A percentile compares a stretch with the other conserved stretches of the same genome.
Conservation (phyloP, 2,329 filamentous ascomycete genomes). For the Colletotrichum scovillei region DNA sequence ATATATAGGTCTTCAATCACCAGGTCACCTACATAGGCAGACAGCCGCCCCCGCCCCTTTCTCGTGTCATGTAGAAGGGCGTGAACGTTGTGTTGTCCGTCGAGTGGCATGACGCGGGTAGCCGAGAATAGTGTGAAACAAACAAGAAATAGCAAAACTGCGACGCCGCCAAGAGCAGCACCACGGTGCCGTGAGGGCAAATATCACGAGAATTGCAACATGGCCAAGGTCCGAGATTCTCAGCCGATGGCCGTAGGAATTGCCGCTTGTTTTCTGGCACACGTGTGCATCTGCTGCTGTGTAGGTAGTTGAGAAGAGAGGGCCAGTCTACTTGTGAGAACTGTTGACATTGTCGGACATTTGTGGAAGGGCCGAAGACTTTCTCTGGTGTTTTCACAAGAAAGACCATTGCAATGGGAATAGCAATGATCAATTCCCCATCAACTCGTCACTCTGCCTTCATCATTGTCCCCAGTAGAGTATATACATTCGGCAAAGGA, state of each 20-base stretch:
- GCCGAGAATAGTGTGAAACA: conserved; percentile 17
- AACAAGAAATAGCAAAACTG: conserved; percentile 1
- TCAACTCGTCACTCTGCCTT: neutral
- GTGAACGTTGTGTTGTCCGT: conserved; percentile 13
- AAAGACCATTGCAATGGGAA: neutral
- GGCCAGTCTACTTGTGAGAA: neutral
- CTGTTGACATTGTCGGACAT: neutral
- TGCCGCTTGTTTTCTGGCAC: neutral
- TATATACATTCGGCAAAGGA: neutral
- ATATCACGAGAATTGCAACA: neutral
- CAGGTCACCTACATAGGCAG: neutral
- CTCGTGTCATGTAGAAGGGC: conserved; percentile 13
- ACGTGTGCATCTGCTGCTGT: neutral
- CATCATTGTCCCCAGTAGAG: neutral
- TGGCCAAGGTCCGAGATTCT: neutral
- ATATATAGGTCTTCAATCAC: neutral
- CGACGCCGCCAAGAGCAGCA: neutral
- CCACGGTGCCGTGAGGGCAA: neutral
- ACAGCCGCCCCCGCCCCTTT: neutral
- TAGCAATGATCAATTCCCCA: neutral
- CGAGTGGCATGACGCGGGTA: conserved; percentile 8
- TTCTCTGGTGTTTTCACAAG: neutral
- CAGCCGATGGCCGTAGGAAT: neutral
- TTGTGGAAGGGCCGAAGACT: neutral
- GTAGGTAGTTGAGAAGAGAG: neutral